Evolutionary conservation across 2,329 filamentous ascomycete species (phyloP), one percentile per base, ranked within the genome.

Genomic region (Westerdykella ornata): DNA sequence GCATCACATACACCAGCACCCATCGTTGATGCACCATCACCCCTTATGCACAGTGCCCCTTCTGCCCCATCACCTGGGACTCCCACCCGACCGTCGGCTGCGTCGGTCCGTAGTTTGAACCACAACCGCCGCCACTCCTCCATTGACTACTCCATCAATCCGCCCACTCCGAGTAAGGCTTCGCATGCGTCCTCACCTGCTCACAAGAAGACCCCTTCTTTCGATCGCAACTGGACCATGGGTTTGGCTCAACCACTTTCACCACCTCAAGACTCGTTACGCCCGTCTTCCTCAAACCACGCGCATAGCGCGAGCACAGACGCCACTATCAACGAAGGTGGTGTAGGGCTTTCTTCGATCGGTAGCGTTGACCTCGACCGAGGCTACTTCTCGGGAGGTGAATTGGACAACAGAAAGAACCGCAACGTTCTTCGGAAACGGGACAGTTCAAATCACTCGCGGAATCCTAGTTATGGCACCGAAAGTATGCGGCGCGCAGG

Each of bases 361-460:
- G 61, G 57, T 17, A 58, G 67, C 35, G 66, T 68, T 42, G 85
- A 94, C 46, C 65, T 87, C 13, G 92, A 97, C 56, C 79, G 88
- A 28, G 90, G 89, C 17, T 97, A 97, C 65, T 95, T 96, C 60
- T 96, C 90, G 6, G 88, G 89, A 3, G 85, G 84, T 13, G 90
- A 97, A 57, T 73, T 81, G 9, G 88, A 96, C 48, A 78, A 78
- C 33, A 80, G 84, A 43, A 81, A 78, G 54, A 67, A 62, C 38
- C 78, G 85, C 35, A 94, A 88, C 59, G 73, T 92, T 35, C 71
- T 96, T 49, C 62, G 66, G 17, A 87, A 86, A 65, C 94, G 92
- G 68, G 82, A 85, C 29, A 72, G 67, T 47, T 68, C 70, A 15
- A 70, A 67, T 19, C 79, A 87, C 63, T 81, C 83, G 29, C 76